These are phyloP conservation scores for Acacia melanoxylon DNA, from an alignment of 306 rosid species.

Conservation along the genomic window DNA sequence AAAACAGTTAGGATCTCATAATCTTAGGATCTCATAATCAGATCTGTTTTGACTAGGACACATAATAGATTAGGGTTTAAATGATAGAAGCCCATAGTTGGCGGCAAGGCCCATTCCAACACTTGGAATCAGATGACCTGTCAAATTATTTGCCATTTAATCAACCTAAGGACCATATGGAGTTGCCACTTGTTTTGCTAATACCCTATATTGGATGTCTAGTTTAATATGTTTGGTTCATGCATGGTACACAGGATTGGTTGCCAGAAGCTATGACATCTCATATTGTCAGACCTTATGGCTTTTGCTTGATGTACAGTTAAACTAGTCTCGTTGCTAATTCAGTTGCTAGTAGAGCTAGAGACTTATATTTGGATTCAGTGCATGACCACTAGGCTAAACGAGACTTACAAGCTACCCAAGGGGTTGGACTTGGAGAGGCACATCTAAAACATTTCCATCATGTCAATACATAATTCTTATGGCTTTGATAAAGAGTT, in stretches of 20 bases:
- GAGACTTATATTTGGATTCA: background rate
- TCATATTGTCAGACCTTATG: background rate
- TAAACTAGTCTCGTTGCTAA: background rate
- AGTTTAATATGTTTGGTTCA: background rate
- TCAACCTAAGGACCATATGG: background rate
- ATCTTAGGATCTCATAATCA: too few relatives aligned
- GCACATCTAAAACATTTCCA: background rate
- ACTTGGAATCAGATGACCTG: background rate
- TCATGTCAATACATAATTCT: background rate
- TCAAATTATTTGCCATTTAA: background rate
- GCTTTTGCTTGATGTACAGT: background rate
- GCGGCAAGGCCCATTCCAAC: too few relatives aligned
- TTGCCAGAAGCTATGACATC: background rate
- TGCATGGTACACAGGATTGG: background rate
- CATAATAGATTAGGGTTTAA: too few relatives aligned
- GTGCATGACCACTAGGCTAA: background rate
- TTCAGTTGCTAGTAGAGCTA: background rate
- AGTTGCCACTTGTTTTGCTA: background rate
- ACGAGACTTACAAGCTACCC: background rate
- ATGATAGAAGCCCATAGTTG: too few relatives aligned
- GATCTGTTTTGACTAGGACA: too few relatives aligned
- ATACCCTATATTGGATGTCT: background rate
- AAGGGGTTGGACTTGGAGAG: background rate
- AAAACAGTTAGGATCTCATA: too few relatives aligned
- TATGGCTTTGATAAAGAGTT: background rate